Conservation (phyloP, 78 protist genomes). For the Diacronema lutheri region DNA sequence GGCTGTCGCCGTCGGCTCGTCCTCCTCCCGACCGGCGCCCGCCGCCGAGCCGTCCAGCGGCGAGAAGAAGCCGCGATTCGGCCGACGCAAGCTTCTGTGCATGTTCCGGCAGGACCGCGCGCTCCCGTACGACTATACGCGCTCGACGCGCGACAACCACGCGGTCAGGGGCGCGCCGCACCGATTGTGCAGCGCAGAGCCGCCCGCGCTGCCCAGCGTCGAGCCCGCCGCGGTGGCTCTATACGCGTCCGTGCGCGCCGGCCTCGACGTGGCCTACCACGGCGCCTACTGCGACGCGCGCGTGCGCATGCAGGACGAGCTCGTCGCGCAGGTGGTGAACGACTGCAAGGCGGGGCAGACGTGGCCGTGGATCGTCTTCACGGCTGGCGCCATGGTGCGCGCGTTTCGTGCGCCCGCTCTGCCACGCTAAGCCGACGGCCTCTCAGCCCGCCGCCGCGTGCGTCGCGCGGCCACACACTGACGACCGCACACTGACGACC, state of each 20-base stretch:
- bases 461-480: too few species aligned
- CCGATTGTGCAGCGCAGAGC: neutral
- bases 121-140: neutral
- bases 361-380: constrained; percentile 34
- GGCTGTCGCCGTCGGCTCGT: too few species aligned
- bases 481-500: too few species aligned
- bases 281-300: neutral
- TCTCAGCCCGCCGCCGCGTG: too few species aligned
- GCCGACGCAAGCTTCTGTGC: too few species aligned
- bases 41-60: too few species aligned
- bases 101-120: too few species aligned
- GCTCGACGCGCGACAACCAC: neutral
- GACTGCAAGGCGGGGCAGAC: neutral
- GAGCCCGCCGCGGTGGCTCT: neutral
- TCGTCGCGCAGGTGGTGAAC: neutral
- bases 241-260: neutral
- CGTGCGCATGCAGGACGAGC: constrained; percentile 1
- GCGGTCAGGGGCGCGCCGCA: neutral
- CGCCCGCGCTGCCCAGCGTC: too few species aligned
- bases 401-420: too few species aligned
- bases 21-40: too few species aligned
- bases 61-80: too few species aligned
- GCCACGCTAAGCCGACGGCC: too few species aligned
- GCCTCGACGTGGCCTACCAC: constrained; percentile 22
- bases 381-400: constrained; percentile 48